phyloP scores from a whole-genome alignment of 176 grass and related monocot genomes.

The Ananas comosus region DNA sequence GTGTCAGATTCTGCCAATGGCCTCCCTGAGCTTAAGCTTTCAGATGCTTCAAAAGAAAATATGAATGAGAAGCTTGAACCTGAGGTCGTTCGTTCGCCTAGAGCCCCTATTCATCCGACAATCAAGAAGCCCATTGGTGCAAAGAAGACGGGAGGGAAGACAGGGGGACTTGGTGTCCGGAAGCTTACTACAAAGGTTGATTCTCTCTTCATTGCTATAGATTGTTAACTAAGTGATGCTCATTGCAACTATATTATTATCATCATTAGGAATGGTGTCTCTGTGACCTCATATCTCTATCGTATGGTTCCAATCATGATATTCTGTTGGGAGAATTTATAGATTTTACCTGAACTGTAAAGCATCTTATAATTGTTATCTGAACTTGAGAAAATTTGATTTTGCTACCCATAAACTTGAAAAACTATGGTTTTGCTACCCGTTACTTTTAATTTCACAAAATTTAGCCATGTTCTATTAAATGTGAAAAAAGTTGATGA shows the following conservation, averaged over 20 bases:
- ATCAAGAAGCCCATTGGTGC: conserved; percentile 63
- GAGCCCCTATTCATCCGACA: conserved; percentile 37
- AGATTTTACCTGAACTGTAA: too few relatives aligned
- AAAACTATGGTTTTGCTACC: too few relatives aligned
- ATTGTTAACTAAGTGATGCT: not conserved
- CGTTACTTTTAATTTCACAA: too few relatives aligned
- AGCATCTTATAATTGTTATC: too few relatives aligned
- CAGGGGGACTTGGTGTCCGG: conserved; percentile 72
- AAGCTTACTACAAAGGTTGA: conserved; percentile 72
- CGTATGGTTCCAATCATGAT: not conserved
- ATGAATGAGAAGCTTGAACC: conserved; percentile 44
- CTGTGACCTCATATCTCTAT: not conserved
- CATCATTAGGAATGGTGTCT: not conserved
- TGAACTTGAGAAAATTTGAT: too few relatives aligned
- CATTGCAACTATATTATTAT: not conserved
- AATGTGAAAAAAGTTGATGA: too few relatives aligned
- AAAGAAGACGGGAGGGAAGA: conserved; percentile 59
- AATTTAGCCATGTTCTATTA: too few relatives aligned
- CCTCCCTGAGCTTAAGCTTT: conserved; percentile 54
- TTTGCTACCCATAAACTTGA: too few relatives aligned
- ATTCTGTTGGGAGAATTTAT: too few relatives aligned
- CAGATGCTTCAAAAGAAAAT: conserved; percentile 31
- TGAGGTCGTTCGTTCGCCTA: conserved; percentile 28
- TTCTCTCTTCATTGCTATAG: not conserved
- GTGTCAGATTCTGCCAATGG: conserved; percentile 21